These are phyloP conservation scores for Soucietia sequanensis DNA, from an alignment of 805 yeast species.

Conservation along the genomic window DNA sequence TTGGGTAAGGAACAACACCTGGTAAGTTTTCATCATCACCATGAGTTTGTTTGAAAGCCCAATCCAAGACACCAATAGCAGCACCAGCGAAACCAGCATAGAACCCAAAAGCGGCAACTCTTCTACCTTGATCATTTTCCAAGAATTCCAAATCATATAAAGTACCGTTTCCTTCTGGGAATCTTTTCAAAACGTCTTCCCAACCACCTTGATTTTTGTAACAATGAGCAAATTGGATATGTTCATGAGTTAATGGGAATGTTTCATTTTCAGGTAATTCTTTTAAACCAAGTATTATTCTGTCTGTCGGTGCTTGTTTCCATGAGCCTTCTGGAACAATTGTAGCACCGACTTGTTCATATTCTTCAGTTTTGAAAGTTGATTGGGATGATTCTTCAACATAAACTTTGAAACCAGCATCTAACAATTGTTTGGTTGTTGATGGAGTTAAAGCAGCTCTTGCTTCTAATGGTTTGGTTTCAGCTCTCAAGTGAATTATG, in stretches of 20 bases:
- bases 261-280: slow-evolving; percentile 88
- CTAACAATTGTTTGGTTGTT: slow-evolving; percentile 77
- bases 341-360: slow-evolving; percentile 74
- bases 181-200: slow-evolving; percentile 85
- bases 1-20: slow-evolving; percentile 78
- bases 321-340: slow-evolving; percentile 94
- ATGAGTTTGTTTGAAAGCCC: slow-evolving; percentile 88
- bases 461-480: slow-evolving; percentile 94
- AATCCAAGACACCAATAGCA: slow-evolving; percentile 89
- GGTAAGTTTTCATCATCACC: slow-evolving; percentile 67
- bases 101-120: slow-evolving; percentile 99
- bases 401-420: slow-evolving; percentile 83
- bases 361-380: slow-evolving; percentile 74
- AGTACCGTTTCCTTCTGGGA: slow-evolving; percentile 87
- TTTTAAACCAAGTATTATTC: slow-evolving; percentile 90
- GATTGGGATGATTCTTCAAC: slow-evolving; percentile 89
- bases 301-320: slow-evolving; percentile 85
- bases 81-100: slow-evolving; percentile 99
- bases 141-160: slow-evolving; percentile 93
- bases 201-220: slow-evolving; percentile 98
- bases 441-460: slow-evolving; percentile 96
- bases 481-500: slow-evolving; percentile 89
- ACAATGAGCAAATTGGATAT: slow-evolving; percentile 98
- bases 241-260: slow-evolving; percentile 94
- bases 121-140: slow-evolving; percentile 91